Evolutionary conservation across 805 yeast species (phyloP).

Genomic region (Scheffersomyces spartinae): DNA sequence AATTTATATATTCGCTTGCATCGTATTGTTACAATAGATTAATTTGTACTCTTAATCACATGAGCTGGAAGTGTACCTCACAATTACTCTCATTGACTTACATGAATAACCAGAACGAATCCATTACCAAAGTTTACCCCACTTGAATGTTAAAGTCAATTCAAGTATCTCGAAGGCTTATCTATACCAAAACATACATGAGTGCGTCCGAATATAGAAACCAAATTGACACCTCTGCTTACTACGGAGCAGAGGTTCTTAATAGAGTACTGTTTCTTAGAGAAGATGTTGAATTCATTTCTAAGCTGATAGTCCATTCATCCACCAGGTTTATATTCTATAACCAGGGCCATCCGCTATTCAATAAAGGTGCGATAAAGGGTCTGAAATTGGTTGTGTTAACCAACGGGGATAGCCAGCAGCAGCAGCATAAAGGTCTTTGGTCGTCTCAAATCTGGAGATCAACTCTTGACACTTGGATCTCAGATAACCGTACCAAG

Average conservation of each 20-base stretch:
- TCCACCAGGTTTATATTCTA: constrained; percentile 30
- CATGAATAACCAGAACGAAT: constrained; percentile 3
- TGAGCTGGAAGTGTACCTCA: too few species aligned
- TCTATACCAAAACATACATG: too few species aligned
- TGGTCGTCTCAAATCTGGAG: constrained; percentile 6
- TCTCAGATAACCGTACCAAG: constrained; percentile 19
- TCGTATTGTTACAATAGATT: too few species aligned
- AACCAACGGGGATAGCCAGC: constrained; percentile 25
- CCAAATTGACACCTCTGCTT: too few species aligned
- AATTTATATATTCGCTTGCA: too few species aligned
- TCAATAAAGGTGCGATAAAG: not conserved
- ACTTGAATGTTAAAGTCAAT: too few species aligned
- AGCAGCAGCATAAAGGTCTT: constrained; percentile 9
- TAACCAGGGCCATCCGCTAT: not conserved
- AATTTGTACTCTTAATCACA: too few species aligned
- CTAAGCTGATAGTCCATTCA: constrained; percentile 29
- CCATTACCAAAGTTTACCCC: constrained; percentile 2
- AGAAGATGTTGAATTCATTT: constrained; percentile 36
- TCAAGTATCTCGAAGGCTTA: too few species aligned
- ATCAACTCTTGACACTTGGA: constrained; percentile 11
- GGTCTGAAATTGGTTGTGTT: constrained; percentile 18
- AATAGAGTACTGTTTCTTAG: constrained; percentile 49
- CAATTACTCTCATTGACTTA: too few species aligned
- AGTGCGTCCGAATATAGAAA: too few species aligned
- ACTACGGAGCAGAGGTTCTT: constrained; percentile 38